Conservation (phyloP, 2,329 filamentous ascomycete species). For the Colletotrichum viniferum region DNA sequence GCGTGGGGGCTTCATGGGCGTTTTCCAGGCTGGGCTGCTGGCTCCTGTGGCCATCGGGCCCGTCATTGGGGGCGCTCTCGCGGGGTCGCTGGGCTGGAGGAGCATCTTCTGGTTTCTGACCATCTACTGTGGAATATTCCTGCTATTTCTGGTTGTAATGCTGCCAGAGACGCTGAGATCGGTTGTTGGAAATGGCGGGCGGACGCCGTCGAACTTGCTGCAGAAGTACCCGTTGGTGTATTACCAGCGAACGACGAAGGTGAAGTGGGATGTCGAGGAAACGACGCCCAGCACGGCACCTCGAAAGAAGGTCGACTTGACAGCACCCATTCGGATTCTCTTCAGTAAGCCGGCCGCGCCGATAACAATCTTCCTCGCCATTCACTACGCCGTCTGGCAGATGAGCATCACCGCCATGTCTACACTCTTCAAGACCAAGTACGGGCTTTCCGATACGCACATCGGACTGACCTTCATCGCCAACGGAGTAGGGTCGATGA, state of each 20-base stretch:
- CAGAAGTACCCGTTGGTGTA: slow-evolving; percentile 32
- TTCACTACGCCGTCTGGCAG: slow-evolving; percentile 60
- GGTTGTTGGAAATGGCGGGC: slow-evolving; percentile 47
- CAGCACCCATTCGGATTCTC: slow-evolving; percentile 51
- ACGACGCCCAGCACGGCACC: too few species aligned
- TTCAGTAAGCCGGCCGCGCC: slow-evolving; percentile 44
- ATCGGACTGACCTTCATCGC: slow-evolving; percentile 58
- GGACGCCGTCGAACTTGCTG: slow-evolving; percentile 22
- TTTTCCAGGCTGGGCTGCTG: slow-evolving; percentile 39
- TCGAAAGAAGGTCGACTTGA: slow-evolving; percentile 44
- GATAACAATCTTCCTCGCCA: slow-evolving; percentile 50
- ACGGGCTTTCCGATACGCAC: slow-evolving; percentile 46
- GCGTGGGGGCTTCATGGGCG: slow-evolving; percentile 58
- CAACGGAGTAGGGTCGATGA: slow-evolving; percentile 58
- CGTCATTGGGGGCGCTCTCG: slow-evolving; percentile 56
- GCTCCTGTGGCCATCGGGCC: slow-evolving; percentile 47
- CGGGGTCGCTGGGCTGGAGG: slow-evolving; percentile 55
- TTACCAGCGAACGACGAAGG: slow-evolving; percentile 35
- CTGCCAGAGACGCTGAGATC: slow-evolving; percentile 51
- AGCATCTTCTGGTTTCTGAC: slow-evolving; percentile 60
- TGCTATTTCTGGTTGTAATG: slow-evolving; percentile 43
- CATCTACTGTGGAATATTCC: slow-evolving; percentile 41
- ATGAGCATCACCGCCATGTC: slow-evolving; percentile 61
- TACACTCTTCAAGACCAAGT: slow-evolving; percentile 46
- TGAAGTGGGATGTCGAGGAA: slow-evolving; percentile 15